Evolutionary conservation across 352 stramenopile species (phyloP).

Genomic region (Globisporangium canariense): DNA sequence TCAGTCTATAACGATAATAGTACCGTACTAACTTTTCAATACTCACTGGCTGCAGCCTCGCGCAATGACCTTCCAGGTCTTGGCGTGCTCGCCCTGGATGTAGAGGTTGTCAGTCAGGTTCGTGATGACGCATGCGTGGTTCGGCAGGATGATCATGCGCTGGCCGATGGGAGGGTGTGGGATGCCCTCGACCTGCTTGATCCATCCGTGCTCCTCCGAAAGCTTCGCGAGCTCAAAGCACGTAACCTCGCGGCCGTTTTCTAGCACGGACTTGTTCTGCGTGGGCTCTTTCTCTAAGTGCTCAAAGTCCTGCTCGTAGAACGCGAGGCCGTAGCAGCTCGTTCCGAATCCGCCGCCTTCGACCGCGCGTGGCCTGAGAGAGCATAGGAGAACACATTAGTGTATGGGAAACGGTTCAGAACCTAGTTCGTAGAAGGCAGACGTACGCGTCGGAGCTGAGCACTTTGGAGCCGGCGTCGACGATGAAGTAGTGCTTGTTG

Average conservation of each 20-base stretch:
- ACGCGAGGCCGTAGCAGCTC: constrained; percentile 57
- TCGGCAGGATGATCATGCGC: constrained; percentile 61
- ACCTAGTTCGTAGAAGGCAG: background rate
- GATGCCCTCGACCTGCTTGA: constrained; percentile 53
- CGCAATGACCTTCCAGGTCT: constrained; percentile 54
- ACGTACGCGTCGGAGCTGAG: constrained; percentile 59
- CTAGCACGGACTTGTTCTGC: constrained; percentile 29
- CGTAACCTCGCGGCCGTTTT: constrained; percentile 34
- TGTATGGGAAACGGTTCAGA: background rate
- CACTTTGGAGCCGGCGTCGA: constrained; percentile 70
- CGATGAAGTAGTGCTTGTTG: constrained; percentile 73
- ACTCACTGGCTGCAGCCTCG: constrained; percentile 55
- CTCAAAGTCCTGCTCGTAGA: constrained; percentile 69
- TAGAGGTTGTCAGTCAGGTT: constrained; percentile 70
- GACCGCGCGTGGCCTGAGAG: constrained; percentile 19
- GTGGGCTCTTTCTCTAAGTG: constrained; percentile 46
- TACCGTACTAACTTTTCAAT: too few relatives aligned
- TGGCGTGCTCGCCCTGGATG: constrained; percentile 39
- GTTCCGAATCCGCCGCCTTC: constrained; percentile 40
- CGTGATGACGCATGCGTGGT: constrained; percentile 61
- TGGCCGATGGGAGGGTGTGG: constrained; percentile 44
- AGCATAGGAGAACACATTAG: background rate
- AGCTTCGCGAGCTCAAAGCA: constrained; percentile 71
- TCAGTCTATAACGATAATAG: constrained; percentile 35
- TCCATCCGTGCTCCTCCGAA: constrained; percentile 74